These are phyloP conservation scores for Phytophthora macrochlamydospora DNA, from an alignment of 352 stramenopile genomes.

Conservation along the genomic window DNA sequence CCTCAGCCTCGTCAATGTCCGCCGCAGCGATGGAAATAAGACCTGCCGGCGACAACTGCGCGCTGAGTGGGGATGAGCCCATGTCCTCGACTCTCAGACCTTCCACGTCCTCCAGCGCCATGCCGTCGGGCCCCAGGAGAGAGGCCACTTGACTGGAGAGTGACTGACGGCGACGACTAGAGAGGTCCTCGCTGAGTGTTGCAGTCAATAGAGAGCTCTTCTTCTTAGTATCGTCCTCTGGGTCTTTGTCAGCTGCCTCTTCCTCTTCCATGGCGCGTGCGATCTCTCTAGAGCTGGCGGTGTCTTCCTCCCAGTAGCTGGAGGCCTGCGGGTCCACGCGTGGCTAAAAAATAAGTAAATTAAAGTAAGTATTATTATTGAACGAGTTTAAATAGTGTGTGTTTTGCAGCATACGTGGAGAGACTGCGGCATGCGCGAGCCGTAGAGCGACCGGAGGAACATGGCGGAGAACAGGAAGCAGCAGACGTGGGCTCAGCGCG, in stretches of 20 bases:
- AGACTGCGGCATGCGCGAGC: constrained; percentile 77
- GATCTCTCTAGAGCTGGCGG: constrained; percentile 64
- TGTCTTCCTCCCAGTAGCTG: constrained; percentile 85
- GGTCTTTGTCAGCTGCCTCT: constrained; percentile 39
- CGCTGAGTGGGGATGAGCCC: constrained; percentile 42
- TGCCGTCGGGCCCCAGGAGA: constrained; percentile 43
- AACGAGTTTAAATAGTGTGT: not conserved
- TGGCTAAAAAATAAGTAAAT: constrained; percentile 37
- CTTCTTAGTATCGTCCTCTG: constrained; percentile 55
- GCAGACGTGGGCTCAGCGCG: not conserved
- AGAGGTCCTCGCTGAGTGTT: constrained; percentile 26
- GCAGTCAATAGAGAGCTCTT: constrained; percentile 34
- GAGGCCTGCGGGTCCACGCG: constrained; percentile 68
- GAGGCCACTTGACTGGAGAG: constrained; percentile 36
- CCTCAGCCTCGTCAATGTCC: constrained; percentile 76
- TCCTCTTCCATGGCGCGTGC: constrained; percentile 67
- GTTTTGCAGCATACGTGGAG: constrained; percentile 56
- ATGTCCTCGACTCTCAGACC: constrained; percentile 52
- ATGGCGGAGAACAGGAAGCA: constrained; percentile 30
- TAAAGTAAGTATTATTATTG: not conserved
- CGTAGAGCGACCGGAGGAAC: constrained; percentile 83
- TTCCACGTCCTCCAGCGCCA: constrained; percentile 58
- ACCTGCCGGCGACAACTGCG: constrained; percentile 72
- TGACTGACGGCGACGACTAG: constrained; percentile 12
- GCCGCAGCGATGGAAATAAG: constrained; percentile 86